Evolutionary conservation across 2,329 filamentous ascomycete genomes (phyloP), one percentile per base, ranked within the genome.

Genomic region (Verticillium longisporum): DNA sequence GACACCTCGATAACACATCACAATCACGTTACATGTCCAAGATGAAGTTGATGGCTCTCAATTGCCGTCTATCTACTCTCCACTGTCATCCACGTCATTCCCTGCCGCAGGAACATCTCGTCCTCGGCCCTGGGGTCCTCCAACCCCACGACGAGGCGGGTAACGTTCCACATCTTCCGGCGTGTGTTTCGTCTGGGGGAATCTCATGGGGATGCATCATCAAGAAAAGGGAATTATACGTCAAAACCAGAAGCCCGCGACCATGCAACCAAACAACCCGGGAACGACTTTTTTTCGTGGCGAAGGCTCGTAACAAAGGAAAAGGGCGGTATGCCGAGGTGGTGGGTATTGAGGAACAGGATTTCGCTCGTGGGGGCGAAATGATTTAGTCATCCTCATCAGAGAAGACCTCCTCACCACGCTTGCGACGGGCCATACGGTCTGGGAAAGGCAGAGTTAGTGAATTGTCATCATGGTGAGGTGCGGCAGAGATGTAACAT

Each of bases 391-490:
- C 77, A 60, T 79, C 77, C 74, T 79, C 77, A 61, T 79, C 77
- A 67, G 71, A 75, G 73, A 79, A 79, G 58, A 79, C 77, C 75
- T 79, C 77, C 74, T 79, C 77, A 72, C 77, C 77, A 74, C 91
- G 86, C 91, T 98, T 98, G 75, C 92, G 87, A 75, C 92, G 88
- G 66, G 92, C 92, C 88, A 96, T 95, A 64, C 91, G 84, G 59
- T 95, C 81, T 79, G 67, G 33, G 62, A 15, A n/a, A 60, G 26
- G n/a, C 32, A 36, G 59, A 32, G 67, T 76, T 71, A 74, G 73
- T 61, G 56, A 61, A 26, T 77, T 70, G 18, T 77, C 60, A 38
- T 38, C 31, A 41, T 55, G n/a, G 33, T 9, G 36, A 41, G 2
- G 38, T 62, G 9, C 0, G 10, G 18, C 59, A 11, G 14, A 15